Evolutionary conservation across 2,329 filamentous ascomycete species (phyloP), one percentile per base, ranked within the genome.

Genomic region (Penicillium corylophilum): DNA sequence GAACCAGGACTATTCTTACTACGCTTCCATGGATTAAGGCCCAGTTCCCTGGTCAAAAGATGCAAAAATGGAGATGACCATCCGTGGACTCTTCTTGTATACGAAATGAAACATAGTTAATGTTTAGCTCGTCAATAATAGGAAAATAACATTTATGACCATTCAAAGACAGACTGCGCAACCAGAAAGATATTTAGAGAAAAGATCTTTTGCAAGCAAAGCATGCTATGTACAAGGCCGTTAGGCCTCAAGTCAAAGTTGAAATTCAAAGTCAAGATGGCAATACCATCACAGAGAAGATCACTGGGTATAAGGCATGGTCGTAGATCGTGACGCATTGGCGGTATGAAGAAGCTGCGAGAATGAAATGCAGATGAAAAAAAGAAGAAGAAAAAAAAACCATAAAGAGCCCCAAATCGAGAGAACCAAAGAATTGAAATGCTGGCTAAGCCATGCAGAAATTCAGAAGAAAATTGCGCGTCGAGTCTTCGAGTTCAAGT

Each of bases 1-100:
- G 53, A 71, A 71, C 44, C 65, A 71, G 59, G 57, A 66, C 42
- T 62, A 70, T 44, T 51, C 48, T 40, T 68, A 68, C 36, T 66
- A 68, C 43, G 53, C 48, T 36, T 29, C 15, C 36, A 39, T 36
- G 28, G 18, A 18, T 9, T 50, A n/a, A 41, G 42, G 9, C 13
- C 33, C 12, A 5, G 18, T 4, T 16, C 26, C 10, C 16, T 36
- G 35, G n/a, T 36, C 35, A 3, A 36, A 18, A 18, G 35, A 9
- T 9, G 16, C 9, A 10, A 1, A 20, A n/a, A 13, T 36, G 9
- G 7, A 15, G 7, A 22, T 29, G 16, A 18, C 15, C 35, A 13
- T 10, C 26, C 4, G 26, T 28, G 7, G 7, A 10, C 31, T 16
- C 31, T 15, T 15, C 26, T 10, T 15, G 29, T n/a, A 35, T 35